Evolutionary conservation across 257 asterid genomes (phyloP).

Genomic region (Marsdenia floribunda): DNA sequence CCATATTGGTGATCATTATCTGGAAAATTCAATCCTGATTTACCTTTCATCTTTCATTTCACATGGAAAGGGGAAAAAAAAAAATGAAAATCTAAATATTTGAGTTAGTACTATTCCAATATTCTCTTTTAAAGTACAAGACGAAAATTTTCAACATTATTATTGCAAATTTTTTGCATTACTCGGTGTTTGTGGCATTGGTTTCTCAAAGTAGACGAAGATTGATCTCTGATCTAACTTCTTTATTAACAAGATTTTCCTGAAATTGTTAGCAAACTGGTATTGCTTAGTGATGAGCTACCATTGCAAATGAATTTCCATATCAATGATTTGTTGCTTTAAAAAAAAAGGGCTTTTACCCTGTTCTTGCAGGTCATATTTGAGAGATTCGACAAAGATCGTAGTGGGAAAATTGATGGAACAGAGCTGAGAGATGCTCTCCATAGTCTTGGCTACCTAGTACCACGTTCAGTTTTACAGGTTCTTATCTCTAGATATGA

Average conservation of each 20-base stretch:
- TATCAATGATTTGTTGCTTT: neutral
- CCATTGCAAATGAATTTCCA: neutral
- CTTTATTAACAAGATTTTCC: neutral
- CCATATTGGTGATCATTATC: conserved; percentile 3
- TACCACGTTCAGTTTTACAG: conserved; percentile 73
- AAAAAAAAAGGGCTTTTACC: neutral
- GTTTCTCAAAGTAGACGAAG: neutral
- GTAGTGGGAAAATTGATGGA: conserved; percentile 75
- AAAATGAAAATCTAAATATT: neutral
- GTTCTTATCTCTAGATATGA: conserved; percentile 70
- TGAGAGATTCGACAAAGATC: conserved; percentile 74
- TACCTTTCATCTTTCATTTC: neutral
- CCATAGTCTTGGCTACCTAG: conserved; percentile 65
- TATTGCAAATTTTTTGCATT: too few species aligned
- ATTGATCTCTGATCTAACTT: neutral
- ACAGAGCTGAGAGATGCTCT: conserved; percentile 74
- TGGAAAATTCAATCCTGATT: neutral
- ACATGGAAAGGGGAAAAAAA: neutral
- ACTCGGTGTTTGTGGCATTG: neutral
- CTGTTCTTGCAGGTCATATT: conserved; percentile 46
- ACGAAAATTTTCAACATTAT: neutral
- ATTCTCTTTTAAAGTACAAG: neutral
- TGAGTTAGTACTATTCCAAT: neutral
- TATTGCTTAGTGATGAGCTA: neutral
- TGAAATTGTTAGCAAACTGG: neutral